Conservation (phyloP, 345 rosid species). For the Gynandropsis gynandra region DNA sequence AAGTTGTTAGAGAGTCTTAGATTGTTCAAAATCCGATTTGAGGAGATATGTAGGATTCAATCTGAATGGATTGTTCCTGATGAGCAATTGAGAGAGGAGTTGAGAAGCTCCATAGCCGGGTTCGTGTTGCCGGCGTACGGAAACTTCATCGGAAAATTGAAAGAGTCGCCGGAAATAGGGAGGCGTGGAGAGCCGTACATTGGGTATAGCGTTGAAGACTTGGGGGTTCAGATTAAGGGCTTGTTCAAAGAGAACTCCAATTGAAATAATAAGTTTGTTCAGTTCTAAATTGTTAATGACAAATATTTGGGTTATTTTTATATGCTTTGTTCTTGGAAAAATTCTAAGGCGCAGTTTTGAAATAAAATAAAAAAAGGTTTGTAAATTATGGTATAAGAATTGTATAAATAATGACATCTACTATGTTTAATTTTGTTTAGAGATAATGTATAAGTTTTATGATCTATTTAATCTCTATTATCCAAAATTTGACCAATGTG, state of each 20-base stretch:
- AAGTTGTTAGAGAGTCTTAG: conserved; percentile 35
- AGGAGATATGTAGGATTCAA: conserved; percentile 36
- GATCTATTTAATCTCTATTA: too few relatives aligned
- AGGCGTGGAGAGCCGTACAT: conserved; percentile 31
- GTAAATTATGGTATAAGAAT: too few relatives aligned
- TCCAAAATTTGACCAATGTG: too few relatives aligned
- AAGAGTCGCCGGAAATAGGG: conserved; percentile 35
- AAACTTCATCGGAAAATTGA: conserved; percentile 34
- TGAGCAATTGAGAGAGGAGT: conserved; percentile 45
- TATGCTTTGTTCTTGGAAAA: too few relatives aligned
- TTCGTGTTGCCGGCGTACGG: conserved; percentile 40
- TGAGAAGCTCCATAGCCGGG: conserved; percentile 30
- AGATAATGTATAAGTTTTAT: too few relatives aligned
- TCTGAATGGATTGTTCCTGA: conserved; percentile 38
- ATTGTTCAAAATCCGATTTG: conserved; percentile 34
- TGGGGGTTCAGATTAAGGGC: conserved; percentile 34
- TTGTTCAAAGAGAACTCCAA: conserved; percentile 33
- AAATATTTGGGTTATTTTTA: too few relatives aligned
- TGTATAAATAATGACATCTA: too few relatives aligned
- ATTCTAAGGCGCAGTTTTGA: too few relatives aligned
- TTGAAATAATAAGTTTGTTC: too few relatives aligned
- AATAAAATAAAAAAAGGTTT: too few relatives aligned
- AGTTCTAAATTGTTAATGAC: too few relatives aligned
- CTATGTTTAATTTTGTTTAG: too few relatives aligned
- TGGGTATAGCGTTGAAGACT: conserved; percentile 29